phyloP scores from a whole-genome alignment of 345 rosid species.

The Anacardium occidentale region DNA sequence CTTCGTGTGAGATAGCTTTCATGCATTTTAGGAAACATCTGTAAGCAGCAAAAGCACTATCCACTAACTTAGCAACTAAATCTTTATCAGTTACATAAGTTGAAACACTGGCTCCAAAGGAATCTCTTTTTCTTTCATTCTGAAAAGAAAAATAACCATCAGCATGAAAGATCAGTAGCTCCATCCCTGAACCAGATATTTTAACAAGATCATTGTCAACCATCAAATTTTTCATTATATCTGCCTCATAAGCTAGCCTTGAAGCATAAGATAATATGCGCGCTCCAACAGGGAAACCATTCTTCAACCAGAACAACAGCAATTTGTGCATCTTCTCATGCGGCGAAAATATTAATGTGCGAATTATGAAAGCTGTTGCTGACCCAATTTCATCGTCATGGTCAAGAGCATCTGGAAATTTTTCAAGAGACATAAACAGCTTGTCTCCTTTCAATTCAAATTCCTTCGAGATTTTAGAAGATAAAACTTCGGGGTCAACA shows the following conservation, averaged over 20 bases:
- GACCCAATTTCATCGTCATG: slow-evolving; percentile 36
- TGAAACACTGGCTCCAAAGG: slow-evolving; percentile 15
- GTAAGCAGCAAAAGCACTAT: slow-evolving; percentile 44
- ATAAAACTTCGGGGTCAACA: slow-evolving; percentile 28
- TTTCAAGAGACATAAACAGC: slow-evolving; percentile 37
- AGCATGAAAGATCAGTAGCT: slow-evolving; percentile 37
- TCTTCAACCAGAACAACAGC: slow-evolving; percentile 44
- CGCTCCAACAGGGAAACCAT: slow-evolving; percentile 44
- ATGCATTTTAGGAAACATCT: slow-evolving; percentile 34
- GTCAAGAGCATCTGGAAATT: slow-evolving; percentile 13
- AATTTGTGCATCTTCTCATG: slow-evolving; percentile 33
- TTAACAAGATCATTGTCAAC: slow-evolving; percentile 13
- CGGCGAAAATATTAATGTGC: slow-evolving; percentile 38
- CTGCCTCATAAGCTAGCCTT: slow-evolving; percentile 47
- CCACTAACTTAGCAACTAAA: slow-evolving; percentile 32
- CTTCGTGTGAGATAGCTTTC: slow-evolving; percentile 17
- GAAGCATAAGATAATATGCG: slow-evolving; percentile 40
- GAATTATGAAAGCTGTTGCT: slow-evolving; percentile 36
- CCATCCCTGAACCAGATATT: slow-evolving; percentile 19
- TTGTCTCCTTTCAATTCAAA: slow-evolving; percentile 36
- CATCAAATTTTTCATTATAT: slow-evolving; percentile 23
- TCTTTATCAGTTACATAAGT: slow-evolving; percentile 28
- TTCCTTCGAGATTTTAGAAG: slow-evolving; percentile 30
- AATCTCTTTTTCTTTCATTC: slow-evolving; percentile 22
- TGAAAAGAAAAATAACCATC: slow-evolving; percentile 39